Evolutionary conservation across 2,329 filamentous ascomycete species (phyloP).

Genomic region (Chaetomium olivaceum): DNA sequence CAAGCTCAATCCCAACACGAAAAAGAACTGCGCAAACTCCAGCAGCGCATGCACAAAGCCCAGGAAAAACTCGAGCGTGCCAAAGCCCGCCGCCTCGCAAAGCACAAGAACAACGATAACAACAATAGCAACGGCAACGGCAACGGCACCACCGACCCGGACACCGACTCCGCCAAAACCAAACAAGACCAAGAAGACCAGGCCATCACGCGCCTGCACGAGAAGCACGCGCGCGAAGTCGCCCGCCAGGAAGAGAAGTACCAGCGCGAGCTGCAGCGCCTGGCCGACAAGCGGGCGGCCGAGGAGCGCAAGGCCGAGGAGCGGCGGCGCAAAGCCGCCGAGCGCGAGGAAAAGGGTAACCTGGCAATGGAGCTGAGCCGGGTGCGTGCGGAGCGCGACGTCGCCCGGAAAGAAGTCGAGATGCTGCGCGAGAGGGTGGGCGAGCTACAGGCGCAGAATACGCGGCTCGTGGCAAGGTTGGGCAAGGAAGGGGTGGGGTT

Average conservation of each 20-base stretch:
- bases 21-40: conserved; percentile 65
- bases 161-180: background rate
- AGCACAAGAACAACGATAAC: conserved; percentile 43
- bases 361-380: conserved; percentile 56
- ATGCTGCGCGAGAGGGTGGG: conserved; percentile 57
- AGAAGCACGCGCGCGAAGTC: conserved; percentile 63
- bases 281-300: conserved; percentile 62
- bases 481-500: conserved; percentile 40
- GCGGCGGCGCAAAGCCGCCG: conserved; percentile 51
- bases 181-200: conserved; percentile 47
- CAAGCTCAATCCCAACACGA: conserved; percentile 47
- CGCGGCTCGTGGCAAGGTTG: conserved; percentile 55
- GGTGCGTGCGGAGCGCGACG: conserved; percentile 51
- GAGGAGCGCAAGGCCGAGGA: conserved; percentile 62
- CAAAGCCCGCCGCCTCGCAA: conserved; percentile 34
- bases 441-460: conserved; percentile 61
- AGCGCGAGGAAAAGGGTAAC: conserved; percentile 55
- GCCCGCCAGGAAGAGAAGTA: conserved; percentile 69
- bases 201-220: conserved; percentile 57
- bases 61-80: conserved; percentile 61
- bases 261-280: conserved; percentile 61
- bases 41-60: conserved; percentile 60
- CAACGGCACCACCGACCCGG: background rate
- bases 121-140: conserved; percentile 27
- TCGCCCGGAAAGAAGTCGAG: conserved; percentile 54